Percentiles rank a stretch among this genome's conserved stretches.
Conservation (phyloP, 352 stramenopile genomes). For the Phytophthora pistaciae region DNA sequence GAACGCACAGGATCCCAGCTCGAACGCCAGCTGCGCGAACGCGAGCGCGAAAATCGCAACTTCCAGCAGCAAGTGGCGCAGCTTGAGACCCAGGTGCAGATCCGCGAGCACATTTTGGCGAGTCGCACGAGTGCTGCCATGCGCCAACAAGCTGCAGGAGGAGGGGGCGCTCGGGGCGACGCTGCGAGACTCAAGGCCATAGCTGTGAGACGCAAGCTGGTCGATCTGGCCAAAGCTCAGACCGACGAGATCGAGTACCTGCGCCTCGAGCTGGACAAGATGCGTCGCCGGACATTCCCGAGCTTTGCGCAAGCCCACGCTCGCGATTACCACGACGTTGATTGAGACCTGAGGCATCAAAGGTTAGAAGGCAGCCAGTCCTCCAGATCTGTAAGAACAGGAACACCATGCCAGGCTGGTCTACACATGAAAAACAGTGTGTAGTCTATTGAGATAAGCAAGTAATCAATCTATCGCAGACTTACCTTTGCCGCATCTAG, state of each 20-base stretch:
- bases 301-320: slow-evolving; percentile 83
- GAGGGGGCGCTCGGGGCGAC: slow-evolving; percentile 23
- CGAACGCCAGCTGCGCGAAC: slow-evolving; percentile 69
- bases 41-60: slow-evolving; percentile 80
- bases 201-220: slow-evolving; percentile 85
- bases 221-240: slow-evolving; percentile 91
- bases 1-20: slow-evolving; percentile 58
- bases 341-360: slow-evolving; percentile 17
- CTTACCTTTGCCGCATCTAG: slow-evolving; percentile 22
- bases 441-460: slow-evolving; percentile 20
- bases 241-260: slow-evolving; percentile 93
- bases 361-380: not conserved
- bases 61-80: slow-evolving; percentile 83
- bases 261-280: slow-evolving; percentile 90
- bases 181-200: slow-evolving; percentile 85
- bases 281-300: slow-evolving; percentile 93
- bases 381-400: not conserved
- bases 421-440: slow-evolving; percentile 9
- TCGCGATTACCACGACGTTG: slow-evolving; percentile 45
- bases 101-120: slow-evolving; percentile 88
- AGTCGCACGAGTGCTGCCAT: slow-evolving; percentile 68
- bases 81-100: slow-evolving; percentile 86
- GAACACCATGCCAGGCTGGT: not conserved
- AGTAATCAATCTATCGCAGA: not conserved
- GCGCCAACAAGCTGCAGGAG: slow-evolving; percentile 35